phyloP scores from a whole-genome alignment of 73 alveolate genomes.

The Paraurostyla sp. region DNA sequence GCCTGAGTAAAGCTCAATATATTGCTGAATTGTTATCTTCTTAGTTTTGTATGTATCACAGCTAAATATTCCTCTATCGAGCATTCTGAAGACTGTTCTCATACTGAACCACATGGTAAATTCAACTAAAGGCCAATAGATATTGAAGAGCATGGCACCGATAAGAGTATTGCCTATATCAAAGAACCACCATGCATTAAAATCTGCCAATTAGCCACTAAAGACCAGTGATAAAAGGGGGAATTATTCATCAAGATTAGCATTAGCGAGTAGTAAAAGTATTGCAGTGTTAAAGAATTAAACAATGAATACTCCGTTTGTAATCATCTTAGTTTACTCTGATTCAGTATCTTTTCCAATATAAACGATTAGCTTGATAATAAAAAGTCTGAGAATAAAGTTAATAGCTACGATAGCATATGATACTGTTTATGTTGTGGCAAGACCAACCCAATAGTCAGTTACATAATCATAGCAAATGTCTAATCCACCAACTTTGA shows the following conservation, averaged over 20 bases:
- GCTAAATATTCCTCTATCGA: constrained; percentile 35
- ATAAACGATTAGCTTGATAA: constrained; percentile 22
- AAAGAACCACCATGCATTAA: constrained; percentile 58
- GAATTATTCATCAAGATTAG: constrained; percentile 28
- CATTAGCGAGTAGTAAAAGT: constrained; percentile 46
- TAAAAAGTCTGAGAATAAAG: constrained; percentile 58
- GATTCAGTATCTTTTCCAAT: constrained; percentile 54
- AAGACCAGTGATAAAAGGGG: not conserved
- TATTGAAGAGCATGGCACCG: constrained; percentile 59
- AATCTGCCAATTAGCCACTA: constrained; percentile 54
- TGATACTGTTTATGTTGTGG: constrained; percentile 1
- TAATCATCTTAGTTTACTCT: constrained; percentile 37
- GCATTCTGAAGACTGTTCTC: constrained; percentile 21
- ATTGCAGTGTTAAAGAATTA: constrained; percentile 62
- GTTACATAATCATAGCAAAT: not conserved
- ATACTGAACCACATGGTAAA: constrained; percentile 36
- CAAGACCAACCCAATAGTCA: not conserved
- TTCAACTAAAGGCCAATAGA: constrained; percentile 51
- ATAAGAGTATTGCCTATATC: constrained; percentile 52
- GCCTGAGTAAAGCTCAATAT: constrained; percentile 75
- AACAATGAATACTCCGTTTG: constrained; percentile 45
- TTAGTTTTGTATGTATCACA: constrained; percentile 45
- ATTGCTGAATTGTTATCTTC: constrained; percentile 68
- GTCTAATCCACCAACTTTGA: not conserved
- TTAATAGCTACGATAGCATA: constrained; percentile 38